Evolutionary conservation across 73 alveolate species (phyloP).

Genomic region (Halteria grandinella): DNA sequence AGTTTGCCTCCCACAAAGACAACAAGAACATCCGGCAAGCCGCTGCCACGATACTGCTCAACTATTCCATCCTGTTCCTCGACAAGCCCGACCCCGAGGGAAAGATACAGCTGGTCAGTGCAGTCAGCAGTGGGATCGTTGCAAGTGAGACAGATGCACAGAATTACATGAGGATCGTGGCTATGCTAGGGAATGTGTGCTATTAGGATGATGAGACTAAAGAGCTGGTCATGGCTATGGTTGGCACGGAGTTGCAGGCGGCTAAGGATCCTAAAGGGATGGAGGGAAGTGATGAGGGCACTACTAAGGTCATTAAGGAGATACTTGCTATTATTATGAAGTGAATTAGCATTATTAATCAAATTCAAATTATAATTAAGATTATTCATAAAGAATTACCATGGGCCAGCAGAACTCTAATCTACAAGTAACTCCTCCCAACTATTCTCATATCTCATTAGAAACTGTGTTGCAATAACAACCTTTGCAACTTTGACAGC

Average conservation of each 20-base stretch:
- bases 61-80: conserved; percentile 80
- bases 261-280: no score
- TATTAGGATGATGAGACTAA: no score
- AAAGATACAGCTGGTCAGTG: conserved; percentile 75
- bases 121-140: not conserved
- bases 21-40: conserved; percentile 88
- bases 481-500: conserved; percentile 29
- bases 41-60: conserved; percentile 72
- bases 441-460: not conserved
- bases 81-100: conserved; percentile 81
- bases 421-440: conserved; percentile 4
- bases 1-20: conserved; percentile 62
- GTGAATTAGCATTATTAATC: no score
- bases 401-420: conserved; percentile 39
- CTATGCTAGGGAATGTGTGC: no score
- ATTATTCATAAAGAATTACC: no score
- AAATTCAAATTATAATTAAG: no score
- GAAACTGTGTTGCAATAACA: conserved; percentile 46
- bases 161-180: not conserved
- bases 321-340: no score
- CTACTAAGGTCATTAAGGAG: no score
- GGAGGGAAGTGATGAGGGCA: no score
- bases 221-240: no score
- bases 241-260: no score
- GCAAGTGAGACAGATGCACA: not conserved